phyloP scores from a whole-genome alignment of 768 basidiomycete genomes.

The Tricholoma sp. region DNA sequence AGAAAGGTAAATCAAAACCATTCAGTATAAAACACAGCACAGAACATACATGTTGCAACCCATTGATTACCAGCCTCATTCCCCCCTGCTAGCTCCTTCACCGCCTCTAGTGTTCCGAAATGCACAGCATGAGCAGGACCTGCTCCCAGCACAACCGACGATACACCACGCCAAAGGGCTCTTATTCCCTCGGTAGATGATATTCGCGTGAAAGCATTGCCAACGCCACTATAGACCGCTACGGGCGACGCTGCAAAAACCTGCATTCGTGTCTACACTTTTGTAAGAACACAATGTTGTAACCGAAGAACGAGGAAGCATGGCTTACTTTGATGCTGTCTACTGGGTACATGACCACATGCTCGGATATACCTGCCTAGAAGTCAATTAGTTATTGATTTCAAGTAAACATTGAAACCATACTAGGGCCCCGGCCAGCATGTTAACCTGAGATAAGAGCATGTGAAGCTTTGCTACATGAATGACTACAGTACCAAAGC shows the following conservation, averaged over 20 bases:
- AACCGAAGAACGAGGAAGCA: background rate
- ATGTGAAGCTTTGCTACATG: slow-evolving; percentile 5
- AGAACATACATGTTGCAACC: slow-evolving; percentile 74
- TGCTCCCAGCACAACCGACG: slow-evolving; percentile 92
- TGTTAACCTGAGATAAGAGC: slow-evolving; percentile 65
- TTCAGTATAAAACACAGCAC: background rate
- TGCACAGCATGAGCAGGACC: slow-evolving; percentile 98
- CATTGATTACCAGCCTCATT: slow-evolving; percentile 79
- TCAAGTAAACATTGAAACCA: slow-evolving; percentile 27
- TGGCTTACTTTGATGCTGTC: slow-evolving; percentile 92
- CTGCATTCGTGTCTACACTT: slow-evolving; percentile 93
- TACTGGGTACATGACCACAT: slow-evolving; percentile 97
- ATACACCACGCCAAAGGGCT: slow-evolving; percentile 93
- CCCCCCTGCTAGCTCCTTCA: slow-evolving; percentile 90
- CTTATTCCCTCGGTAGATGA: slow-evolving; percentile 91
- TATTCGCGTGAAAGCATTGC: slow-evolving; percentile 88
- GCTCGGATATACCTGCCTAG: slow-evolving; percentile 97
- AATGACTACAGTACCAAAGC: background rate
- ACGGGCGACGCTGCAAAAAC: slow-evolving; percentile 85
- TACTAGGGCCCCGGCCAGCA: slow-evolving; percentile 95
- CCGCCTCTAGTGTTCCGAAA: slow-evolving; percentile 92
- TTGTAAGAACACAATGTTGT: slow-evolving; percentile 3
- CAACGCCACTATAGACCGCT: slow-evolving; percentile 84
- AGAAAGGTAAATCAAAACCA: slow-evolving; percentile 1
- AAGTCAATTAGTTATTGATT: slow-evolving; percentile 2